Evolutionary conservation across 1,284 basidiomycete species (phyloP).

Genomic region (Malassezia cuniculi): DNA sequence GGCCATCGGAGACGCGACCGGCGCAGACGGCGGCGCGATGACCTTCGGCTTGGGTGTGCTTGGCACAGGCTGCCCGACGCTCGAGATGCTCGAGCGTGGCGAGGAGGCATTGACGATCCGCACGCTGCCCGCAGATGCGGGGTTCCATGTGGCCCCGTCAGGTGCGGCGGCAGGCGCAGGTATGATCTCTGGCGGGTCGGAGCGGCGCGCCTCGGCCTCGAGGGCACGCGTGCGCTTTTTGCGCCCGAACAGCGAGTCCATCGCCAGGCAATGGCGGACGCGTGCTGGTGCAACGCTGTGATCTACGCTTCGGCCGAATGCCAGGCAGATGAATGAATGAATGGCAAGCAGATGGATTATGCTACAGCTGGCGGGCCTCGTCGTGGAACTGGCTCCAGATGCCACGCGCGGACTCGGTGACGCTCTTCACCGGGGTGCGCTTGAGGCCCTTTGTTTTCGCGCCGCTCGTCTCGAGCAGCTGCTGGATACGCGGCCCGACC

Average conservation of each 20-base stretch:
- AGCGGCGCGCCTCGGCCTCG: too few relatives aligned
- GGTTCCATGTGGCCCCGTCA: too few relatives aligned
- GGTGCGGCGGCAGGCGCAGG: too few relatives aligned
- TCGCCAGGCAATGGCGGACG: too few relatives aligned
- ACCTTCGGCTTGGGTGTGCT: neutral
- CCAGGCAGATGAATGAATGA: too few relatives aligned
- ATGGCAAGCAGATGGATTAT: too few relatives aligned
- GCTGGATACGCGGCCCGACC: constrained; percentile 13
- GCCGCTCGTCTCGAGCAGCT: constrained; percentile 18
- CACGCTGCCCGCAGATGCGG: too few relatives aligned
- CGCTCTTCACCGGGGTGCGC: constrained; percentile 15
- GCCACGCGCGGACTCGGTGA: constrained; percentile 18
- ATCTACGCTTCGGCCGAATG: too few relatives aligned
- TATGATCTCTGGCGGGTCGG: too few relatives aligned
- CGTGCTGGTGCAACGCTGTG: too few relatives aligned
- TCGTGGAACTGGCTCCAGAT: constrained; percentile 22
- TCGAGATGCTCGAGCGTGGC: constrained; percentile 2
- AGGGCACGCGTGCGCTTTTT: constrained; percentile 8
- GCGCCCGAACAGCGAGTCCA: constrained; percentile 13
- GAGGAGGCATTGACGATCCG: too few relatives aligned
- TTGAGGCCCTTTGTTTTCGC: constrained; percentile 15
- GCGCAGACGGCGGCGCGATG: neutral
- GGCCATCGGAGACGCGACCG: neutral
- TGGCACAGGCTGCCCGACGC: neutral
- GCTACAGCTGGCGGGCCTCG: constrained; percentile 7